These are phyloP conservation scores for Volvariella surrecta DNA, from an alignment of 1,284 basidiomycete genomes.

Conservation along the genomic window DNA sequence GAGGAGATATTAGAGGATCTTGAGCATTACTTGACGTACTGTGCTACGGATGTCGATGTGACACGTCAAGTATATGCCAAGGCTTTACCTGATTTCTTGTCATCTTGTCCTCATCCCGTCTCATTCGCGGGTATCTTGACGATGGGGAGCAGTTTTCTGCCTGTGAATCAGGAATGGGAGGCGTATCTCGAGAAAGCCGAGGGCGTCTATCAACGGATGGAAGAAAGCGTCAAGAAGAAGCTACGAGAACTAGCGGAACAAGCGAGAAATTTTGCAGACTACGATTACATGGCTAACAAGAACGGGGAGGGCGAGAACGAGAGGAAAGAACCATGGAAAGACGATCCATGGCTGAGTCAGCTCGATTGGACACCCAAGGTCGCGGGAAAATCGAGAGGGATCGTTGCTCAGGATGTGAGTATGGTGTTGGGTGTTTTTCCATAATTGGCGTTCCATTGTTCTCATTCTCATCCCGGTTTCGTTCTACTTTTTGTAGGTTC, in stretches of 20 bases:
- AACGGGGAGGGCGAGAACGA: slow-evolving; percentile 12
- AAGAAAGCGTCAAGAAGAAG: slow-evolving; percentile 63
- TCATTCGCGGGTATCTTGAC: slow-evolving; percentile 88
- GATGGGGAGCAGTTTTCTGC: slow-evolving; percentile 90
- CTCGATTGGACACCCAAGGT: slow-evolving; percentile 94
- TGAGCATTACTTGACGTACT: slow-evolving; percentile 81
- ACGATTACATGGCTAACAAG: neutral
- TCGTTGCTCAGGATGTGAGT: neutral
- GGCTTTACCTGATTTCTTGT: slow-evolving; percentile 81
- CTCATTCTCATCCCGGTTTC: neutral
- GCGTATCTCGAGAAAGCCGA: slow-evolving; percentile 78
- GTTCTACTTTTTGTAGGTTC: neutral
- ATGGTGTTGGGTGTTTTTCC: neutral
- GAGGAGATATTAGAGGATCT: slow-evolving; percentile 64
- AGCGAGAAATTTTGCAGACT: slow-evolving; percentile 31
- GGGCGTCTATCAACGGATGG: slow-evolving; percentile 67
- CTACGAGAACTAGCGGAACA: slow-evolving; percentile 64
- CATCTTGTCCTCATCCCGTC: slow-evolving; percentile 87
- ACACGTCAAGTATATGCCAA: slow-evolving; percentile 81
- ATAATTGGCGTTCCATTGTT: no score
- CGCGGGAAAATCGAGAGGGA: slow-evolving; percentile 62
- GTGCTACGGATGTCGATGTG: slow-evolving; percentile 76
- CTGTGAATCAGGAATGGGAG: slow-evolving; percentile 88
- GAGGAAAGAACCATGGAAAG: slow-evolving; percentile 45
- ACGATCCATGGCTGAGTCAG: slow-evolving; percentile 85